Evolutionary conservation across 2,329 filamentous ascomycete species (phyloP).

Genomic region (Xylaria sp.): DNA sequence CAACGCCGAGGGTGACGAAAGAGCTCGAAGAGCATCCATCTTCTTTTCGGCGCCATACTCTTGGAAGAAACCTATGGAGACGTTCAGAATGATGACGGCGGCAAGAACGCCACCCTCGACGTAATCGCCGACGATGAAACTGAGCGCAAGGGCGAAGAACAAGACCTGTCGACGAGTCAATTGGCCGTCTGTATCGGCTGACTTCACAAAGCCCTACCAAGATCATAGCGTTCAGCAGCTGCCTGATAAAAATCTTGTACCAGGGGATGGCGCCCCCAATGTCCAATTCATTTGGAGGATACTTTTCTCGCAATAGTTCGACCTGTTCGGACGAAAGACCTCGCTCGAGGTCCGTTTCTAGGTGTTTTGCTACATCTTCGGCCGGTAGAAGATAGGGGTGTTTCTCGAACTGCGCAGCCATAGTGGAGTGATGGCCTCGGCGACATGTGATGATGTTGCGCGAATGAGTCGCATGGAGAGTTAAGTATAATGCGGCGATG

Average conservation of each 20-base stretch:
- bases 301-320: constrained; percentile 50
- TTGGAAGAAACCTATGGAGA: constrained; percentile 61
- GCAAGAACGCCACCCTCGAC: constrained; percentile 64
- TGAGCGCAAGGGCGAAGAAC: constrained; percentile 69
- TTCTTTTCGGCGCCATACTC: constrained; percentile 61
- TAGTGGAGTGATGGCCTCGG: constrained; percentile 24
- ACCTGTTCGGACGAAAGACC: constrained; percentile 60
- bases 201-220: constrained; percentile 42
- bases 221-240: constrained; percentile 74
- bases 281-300: constrained; percentile 66
- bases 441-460: constrained; percentile 10
- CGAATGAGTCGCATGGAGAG: constrained; percentile 18
- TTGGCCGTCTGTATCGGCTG: constrained; percentile 24
- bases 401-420: constrained; percentile 45
- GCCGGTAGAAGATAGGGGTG: constrained; percentile 58
- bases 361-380: constrained; percentile 56
- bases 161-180: constrained; percentile 59
- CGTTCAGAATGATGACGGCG: constrained; percentile 64
- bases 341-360: constrained; percentile 60
- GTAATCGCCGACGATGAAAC: constrained; percentile 61
- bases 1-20: constrained; percentile 58
- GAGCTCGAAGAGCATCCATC: constrained; percentile 57
- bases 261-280: constrained; percentile 61
- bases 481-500: not conserved
- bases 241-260: constrained; percentile 68